phyloP scores from a whole-genome alignment of 2,329 filamentous ascomycete species.

The Aspergillus melleus region DNA sequence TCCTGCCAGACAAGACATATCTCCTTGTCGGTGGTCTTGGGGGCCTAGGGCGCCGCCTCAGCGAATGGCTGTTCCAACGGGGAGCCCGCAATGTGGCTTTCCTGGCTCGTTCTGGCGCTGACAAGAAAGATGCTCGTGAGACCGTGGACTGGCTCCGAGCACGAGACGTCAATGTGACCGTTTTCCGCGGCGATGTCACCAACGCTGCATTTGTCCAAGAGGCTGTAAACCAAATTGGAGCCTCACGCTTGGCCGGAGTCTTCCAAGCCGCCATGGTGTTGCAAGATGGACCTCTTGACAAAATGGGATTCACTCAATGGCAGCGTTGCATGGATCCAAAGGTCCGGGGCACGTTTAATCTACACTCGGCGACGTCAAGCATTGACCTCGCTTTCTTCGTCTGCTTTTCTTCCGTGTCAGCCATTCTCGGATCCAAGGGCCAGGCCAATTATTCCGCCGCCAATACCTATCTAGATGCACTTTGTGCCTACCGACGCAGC shows the following conservation, averaged over 20 bases:
- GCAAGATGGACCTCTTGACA: neutral
- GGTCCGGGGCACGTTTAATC: slow-evolving; percentile 1
- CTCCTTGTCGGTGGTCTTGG: slow-evolving; percentile 8
- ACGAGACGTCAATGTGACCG: neutral
- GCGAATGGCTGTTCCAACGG: neutral
- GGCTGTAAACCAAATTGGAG: neutral
- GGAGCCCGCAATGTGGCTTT: slow-evolving; percentile 3
- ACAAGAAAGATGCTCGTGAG: neutral
- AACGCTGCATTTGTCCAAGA: neutral
- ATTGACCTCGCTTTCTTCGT: slow-evolving; percentile 8
- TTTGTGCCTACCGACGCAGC: neutral
- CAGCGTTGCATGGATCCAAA: neutral
- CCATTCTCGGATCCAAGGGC: neutral
- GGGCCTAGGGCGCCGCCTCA: slow-evolving; percentile 1
- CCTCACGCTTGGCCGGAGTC: neutral
- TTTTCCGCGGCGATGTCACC: neutral
- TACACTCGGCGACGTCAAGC: neutral
- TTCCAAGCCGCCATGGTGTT: slow-evolving; percentile 7
- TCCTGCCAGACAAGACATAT: slow-evolving; percentile 1
- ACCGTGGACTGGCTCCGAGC: neutral
- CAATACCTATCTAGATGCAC: slow-evolving; percentile 3
- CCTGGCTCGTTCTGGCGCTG: slow-evolving; percentile 1
- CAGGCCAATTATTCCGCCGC: slow-evolving; percentile 8
- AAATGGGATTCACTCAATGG: slow-evolving; percentile 6
- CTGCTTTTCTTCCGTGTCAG: slow-evolving; percentile 2